Percentiles rank a stretch among this genome's conserved stretches.
Conservation (phyloP, 2,329 filamentous ascomycete genomes). For the Tothia fuscella region DNA sequence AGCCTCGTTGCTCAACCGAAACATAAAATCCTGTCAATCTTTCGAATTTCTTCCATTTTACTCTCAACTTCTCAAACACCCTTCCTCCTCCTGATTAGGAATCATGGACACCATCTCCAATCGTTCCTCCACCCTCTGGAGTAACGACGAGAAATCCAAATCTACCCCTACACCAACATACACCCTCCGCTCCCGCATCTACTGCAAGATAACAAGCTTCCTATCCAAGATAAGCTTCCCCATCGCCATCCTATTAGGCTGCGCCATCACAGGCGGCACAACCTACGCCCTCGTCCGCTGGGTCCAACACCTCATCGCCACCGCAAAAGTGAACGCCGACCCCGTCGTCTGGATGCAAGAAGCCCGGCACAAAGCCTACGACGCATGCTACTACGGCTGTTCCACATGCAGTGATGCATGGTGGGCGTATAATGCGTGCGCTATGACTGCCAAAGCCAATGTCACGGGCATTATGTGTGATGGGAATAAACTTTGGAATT, state of each 20-base stretch:
- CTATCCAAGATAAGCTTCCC: not conserved
- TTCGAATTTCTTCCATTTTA: too few species aligned
- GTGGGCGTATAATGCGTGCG: not conserved
- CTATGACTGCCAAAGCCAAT: slow-evolving; percentile 1
- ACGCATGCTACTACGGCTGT: slow-evolving; percentile 8
- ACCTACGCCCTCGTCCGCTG: not conserved
- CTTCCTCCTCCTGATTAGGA: too few species aligned
- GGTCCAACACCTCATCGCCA: not conserved
- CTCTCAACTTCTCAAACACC: too few species aligned
- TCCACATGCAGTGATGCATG: slow-evolving; percentile 4
- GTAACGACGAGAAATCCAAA: too few species aligned
- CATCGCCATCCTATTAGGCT: not conserved
- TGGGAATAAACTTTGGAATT: slow-evolving; percentile 9
- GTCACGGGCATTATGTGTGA: slow-evolving; percentile 7
- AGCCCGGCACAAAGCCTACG: slow-evolving; percentile 4
- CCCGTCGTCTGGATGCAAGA: not conserved
- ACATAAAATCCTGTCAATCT: too few species aligned
- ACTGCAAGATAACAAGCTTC: not conserved
- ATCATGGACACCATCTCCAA: too few species aligned
- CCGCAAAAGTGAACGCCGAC: not conserved
- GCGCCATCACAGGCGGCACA: not conserved
- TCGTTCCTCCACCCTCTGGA: too few species aligned
- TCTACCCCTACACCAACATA: too few species aligned
- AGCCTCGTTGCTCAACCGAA: too few species aligned
- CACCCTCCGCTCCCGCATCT: not conserved